Base-by-base conservation (phyloP, 495 filamentous ascomycete genomes). In the Penicillium mononematosum region DNA sequence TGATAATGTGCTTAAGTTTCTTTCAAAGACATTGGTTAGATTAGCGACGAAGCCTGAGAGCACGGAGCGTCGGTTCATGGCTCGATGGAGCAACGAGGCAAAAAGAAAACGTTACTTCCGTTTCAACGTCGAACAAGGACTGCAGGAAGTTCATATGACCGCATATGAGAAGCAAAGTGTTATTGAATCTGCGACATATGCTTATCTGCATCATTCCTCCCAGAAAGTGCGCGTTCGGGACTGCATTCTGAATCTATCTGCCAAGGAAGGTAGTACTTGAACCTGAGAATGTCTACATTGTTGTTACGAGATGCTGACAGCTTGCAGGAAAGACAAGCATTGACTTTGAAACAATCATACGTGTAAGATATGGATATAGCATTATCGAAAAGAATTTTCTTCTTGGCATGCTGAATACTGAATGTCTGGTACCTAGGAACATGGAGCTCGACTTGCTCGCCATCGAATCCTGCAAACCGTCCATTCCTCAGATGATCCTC, bases 21-120 rank as follows among this genome's bases (percentile, higher is more conserved):
- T 70, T 0, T 59, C 57, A 0, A 59, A 69, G 32, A 70, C 68
- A 1, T 27, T 72, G 22, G 68, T 70, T 7, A 53, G 55, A 14
- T 55, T 71, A 46, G 65, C 61, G 0, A 65, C 57, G 0, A 68
- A 65, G 17, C 62, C 65, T 0, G 59, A 58, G 22, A 25, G 59
- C 0, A 59, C 58, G 0, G 58, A 67, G 2, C n/a, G 61, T 19
- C 55, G 58, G 0, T 65, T 67, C 5, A 59, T 61, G 56, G 64
- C 64, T 12, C 61, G 64, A 2, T 67, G 62, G 62, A 57, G 36
- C 5, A 50, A 55, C 6, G 61, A 62, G 9, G 6, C 8, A 11
- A 47, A 36, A 1, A 27, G 25, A 2, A 53, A 53, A 10, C 52
- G 58, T 0, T 32, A 12, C 7, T 67, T 59, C 42, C 64, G 61